Evolutionary conservation across 768 basidiomycete genomes (phyloP).

Genomic region (Naematelia aurantialba): DNA sequence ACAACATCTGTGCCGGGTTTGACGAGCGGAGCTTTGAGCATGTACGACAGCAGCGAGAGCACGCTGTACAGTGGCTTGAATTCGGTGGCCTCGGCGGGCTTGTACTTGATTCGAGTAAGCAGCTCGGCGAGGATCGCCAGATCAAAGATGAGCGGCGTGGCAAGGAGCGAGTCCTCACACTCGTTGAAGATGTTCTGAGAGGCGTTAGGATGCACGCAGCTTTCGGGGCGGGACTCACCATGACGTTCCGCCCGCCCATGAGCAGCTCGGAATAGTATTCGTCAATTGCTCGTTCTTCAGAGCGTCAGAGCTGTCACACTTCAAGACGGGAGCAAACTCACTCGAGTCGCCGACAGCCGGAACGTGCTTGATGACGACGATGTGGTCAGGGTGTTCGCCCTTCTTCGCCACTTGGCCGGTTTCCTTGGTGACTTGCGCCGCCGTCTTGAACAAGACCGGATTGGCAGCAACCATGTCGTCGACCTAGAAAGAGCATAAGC

Average conservation of each 20-base stretch:
- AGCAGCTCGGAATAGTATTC: slow-evolving; percentile 98
- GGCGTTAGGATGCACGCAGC: too few relatives aligned
- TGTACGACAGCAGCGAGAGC: slow-evolving; percentile 87
- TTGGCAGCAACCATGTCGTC: slow-evolving; percentile 98
- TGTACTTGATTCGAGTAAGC: slow-evolving; percentile 87
- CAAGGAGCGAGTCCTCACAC: slow-evolving; percentile 96
- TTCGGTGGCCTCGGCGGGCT: slow-evolving; percentile 55
- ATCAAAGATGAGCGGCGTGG: slow-evolving; percentile 93
- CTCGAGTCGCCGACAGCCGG: slow-evolving; percentile 95
- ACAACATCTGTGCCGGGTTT: slow-evolving; percentile 85
- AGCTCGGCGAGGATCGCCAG: slow-evolving; percentile 88
- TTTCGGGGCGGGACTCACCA: too few relatives aligned
- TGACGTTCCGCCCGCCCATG: slow-evolving; percentile 92
- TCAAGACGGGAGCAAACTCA: slow-evolving; percentile 15
- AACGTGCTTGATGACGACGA: slow-evolving; percentile 95
- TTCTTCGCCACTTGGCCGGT: slow-evolving; percentile 54
- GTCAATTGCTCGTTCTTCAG: slow-evolving; percentile 84
- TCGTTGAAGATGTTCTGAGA: slow-evolving; percentile 82
- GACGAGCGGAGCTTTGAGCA: slow-evolving; percentile 97
- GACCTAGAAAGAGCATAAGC: too few relatives aligned
- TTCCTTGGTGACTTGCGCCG: slow-evolving; percentile 55
- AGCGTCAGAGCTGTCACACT: background rate
- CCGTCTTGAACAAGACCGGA: slow-evolving; percentile 78
- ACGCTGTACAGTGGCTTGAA: slow-evolving; percentile 85
- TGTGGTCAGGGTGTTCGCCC: slow-evolving; percentile 96